phyloP scores from a whole-genome alignment of 371 early-diverging fungal genomes.

The Coemansia sp. region DNA sequence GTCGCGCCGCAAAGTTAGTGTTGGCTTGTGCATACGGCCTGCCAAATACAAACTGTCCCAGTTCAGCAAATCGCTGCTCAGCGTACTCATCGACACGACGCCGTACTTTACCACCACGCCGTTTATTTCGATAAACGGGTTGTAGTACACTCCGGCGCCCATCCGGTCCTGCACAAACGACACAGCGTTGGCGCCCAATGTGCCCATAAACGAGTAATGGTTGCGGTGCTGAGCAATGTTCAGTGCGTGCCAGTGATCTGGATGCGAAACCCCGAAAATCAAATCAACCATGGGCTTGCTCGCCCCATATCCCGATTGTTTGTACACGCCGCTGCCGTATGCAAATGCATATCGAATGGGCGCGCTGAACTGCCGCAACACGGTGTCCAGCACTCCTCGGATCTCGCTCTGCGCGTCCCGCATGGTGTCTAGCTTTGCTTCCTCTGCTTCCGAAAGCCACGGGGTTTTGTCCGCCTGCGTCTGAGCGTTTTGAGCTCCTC shows the following conservation, averaged over 20 bases:
- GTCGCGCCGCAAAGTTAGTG: conserved; percentile 79
- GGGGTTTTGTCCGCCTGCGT: background rate
- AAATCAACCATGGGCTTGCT: conserved; percentile 84
- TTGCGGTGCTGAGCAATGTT: conserved; percentile 85
- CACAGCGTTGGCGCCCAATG: conserved; percentile 70
- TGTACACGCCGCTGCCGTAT: conserved; percentile 93
- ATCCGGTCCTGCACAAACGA: conserved; percentile 75
- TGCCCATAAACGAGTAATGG: conserved; percentile 80
- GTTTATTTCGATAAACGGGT: conserved; percentile 85
- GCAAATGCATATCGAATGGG: conserved; percentile 73
- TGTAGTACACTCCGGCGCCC: conserved; percentile 93
- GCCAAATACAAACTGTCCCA: conserved; percentile 96
- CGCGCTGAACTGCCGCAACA: conserved; percentile 41
- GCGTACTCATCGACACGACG: conserved; percentile 84
- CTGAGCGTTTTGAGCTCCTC: background rate
- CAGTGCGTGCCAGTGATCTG: conserved; percentile 94
- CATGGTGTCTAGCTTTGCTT: conserved; percentile 28
- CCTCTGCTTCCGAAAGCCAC: conserved; percentile 23
- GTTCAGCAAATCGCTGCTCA: conserved; percentile 82
- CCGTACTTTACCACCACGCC: conserved; percentile 92
- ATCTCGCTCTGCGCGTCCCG: conserved; percentile 32
- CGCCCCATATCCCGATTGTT: conserved; percentile 57
- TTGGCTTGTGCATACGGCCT: conserved; percentile 95
- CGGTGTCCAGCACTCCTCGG: conserved; percentile 12
- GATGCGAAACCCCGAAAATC: conserved; percentile 93